Percentiles rank a stretch among this genome's conserved stretches.
These are phyloP conservation scores for Akanthomyces dipterigenus DNA, from an alignment of 2,329 filamentous ascomycete genomes.

Conservation along the genomic window DNA sequence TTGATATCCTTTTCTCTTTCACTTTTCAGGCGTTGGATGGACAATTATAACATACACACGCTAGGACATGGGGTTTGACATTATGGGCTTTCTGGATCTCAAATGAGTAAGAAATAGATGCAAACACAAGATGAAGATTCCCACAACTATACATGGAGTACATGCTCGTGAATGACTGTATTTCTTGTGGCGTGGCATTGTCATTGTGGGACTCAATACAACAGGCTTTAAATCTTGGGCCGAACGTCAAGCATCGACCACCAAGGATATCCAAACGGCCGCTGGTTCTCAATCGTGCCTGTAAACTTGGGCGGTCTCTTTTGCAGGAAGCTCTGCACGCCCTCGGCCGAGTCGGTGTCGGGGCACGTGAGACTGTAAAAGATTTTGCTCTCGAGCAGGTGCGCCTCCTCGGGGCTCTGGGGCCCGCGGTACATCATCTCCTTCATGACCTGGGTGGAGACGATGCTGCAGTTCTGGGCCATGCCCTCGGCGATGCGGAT, in stretches of 20 bases:
- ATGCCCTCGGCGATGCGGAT: conserved; percentile 61
- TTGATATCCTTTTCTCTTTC: background rate
- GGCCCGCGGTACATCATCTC: conserved; percentile 61
- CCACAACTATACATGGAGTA: background rate
- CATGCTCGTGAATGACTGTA: background rate
- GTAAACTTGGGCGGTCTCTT: conserved; percentile 59
- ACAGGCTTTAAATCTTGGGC: conserved; percentile 19
- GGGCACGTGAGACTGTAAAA: conserved; percentile 51
- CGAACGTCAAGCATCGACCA: conserved; percentile 46
- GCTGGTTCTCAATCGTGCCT: conserved; percentile 53
- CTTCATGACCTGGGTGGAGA: conserved; percentile 60
- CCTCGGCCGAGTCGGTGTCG: conserved; percentile 56
- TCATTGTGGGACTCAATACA: background rate
- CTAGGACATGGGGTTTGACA: background rate
- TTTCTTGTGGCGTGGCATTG: background rate
- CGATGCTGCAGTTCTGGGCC: conserved; percentile 56
- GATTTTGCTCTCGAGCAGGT: conserved; percentile 62
- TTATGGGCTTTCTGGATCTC: conserved; percentile 4
- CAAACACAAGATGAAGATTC: background rate
- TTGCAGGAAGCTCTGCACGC: conserved; percentile 61
- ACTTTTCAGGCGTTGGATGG: background rate
- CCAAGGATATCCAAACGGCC: conserved; percentile 59
- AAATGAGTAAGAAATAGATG: background rate
- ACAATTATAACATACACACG: background rate
- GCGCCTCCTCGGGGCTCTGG: conserved; percentile 58